Percentiles rank a stretch among this genome's conserved stretches.
Evolutionary conservation across 352 stramenopile species (phyloP).

Genomic region (Pythium utonaiense): DNA sequence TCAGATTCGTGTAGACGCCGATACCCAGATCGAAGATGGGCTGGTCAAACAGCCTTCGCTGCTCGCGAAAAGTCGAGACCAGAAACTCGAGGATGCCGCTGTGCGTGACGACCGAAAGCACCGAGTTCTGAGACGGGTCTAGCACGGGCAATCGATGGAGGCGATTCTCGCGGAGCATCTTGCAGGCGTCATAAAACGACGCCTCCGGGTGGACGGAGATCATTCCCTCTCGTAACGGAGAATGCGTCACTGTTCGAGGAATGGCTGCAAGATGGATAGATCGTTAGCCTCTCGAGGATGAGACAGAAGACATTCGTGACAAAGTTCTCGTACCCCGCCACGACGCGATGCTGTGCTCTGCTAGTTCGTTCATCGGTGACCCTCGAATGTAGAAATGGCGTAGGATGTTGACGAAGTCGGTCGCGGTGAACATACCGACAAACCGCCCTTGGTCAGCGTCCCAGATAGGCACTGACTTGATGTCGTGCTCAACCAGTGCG

Average conservation of each 20-base stretch:
- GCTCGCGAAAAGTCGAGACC: constrained; percentile 95
- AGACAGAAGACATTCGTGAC: background rate
- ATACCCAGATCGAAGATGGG: constrained; percentile 95
- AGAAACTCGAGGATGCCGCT: constrained; percentile 94
- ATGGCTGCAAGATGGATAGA: constrained; percentile 48
- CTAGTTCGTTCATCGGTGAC: constrained; percentile 86
- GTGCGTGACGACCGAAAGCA: constrained; percentile 93
- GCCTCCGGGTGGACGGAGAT: constrained; percentile 85
- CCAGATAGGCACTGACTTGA: constrained; percentile 97
- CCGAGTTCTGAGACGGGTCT: constrained; percentile 90
- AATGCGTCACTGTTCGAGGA: constrained; percentile 80
- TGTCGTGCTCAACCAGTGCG: constrained; percentile 98
- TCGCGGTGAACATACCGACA: constrained; percentile 96
- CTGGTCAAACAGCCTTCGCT: constrained; percentile 96
- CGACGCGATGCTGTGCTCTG: constrained; percentile 83
- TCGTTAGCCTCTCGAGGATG: background rate
- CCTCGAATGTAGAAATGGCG: constrained; percentile 91
- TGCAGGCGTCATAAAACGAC: constrained; percentile 89
- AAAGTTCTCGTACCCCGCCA: constrained; percentile 55
- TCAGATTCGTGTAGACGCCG: constrained; percentile 92
- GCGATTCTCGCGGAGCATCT: constrained; percentile 77
- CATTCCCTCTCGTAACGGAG: constrained; percentile 59
- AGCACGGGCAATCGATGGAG: constrained; percentile 95
- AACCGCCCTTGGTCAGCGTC: constrained; percentile 94
- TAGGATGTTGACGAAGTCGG: constrained; percentile 98